phyloP scores from a whole-genome alignment of 1,139 yeast species.

The Suhomyces kunorum region DNA sequence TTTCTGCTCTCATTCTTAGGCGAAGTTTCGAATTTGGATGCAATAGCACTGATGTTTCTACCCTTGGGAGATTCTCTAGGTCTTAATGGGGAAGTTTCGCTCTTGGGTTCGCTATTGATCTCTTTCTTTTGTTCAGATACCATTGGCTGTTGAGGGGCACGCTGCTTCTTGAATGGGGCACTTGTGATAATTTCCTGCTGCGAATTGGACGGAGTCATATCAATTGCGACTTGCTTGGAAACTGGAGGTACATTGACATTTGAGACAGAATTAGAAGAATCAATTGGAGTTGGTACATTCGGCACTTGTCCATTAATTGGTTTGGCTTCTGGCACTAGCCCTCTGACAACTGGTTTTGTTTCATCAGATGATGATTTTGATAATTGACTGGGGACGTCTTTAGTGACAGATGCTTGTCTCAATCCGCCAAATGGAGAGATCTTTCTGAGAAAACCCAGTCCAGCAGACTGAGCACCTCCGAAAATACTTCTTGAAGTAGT shows the following conservation, averaged over 20 bases:
- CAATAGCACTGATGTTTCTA: slow-evolving; percentile 20
- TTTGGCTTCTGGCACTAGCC: too few species aligned
- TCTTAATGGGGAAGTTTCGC: slow-evolving; percentile 7
- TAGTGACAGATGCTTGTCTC: slow-evolving; percentile 4
- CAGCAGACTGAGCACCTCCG: slow-evolving; percentile 5
- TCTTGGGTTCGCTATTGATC: neutral
- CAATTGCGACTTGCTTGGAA: neutral
- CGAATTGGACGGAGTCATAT: neutral
- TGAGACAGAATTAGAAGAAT: too few species aligned
- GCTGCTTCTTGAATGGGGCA: slow-evolving; percentile 1
- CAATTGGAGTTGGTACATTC: too few species aligned
- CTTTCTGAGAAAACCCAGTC: slow-evolving; percentile 17
- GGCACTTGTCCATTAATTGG: too few species aligned
- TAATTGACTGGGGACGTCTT: slow-evolving; percentile 2
- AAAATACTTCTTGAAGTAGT: slow-evolving; percentile 6
- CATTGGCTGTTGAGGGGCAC: neutral
- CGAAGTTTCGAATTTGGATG: slow-evolving; percentile 21
- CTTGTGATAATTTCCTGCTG: neutral
- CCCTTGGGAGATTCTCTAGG: slow-evolving; percentile 13
- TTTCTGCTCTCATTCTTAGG: slow-evolving; percentile 3
- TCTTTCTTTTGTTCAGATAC: neutral
- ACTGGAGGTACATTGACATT: neutral
- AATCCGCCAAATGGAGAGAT: slow-evolving; percentile 19
- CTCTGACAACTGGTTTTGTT: too few species aligned
- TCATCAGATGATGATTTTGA: neutral